phyloP scores from a whole-genome alignment of 768 basidiomycete species.

The Pholiota microspora region DNA sequence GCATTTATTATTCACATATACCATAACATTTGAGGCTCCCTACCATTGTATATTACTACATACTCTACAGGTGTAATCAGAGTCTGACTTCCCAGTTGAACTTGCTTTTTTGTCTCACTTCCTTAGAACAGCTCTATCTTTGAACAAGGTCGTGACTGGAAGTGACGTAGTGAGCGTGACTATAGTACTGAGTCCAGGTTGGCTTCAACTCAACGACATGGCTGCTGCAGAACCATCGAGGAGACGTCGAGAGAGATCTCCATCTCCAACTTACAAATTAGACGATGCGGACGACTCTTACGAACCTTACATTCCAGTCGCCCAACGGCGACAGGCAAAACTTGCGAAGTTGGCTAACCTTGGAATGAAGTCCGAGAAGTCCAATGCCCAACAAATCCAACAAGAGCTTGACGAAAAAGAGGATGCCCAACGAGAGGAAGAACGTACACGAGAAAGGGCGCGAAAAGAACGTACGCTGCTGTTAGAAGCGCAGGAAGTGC shows the following conservation, averaged over 20 bases:
- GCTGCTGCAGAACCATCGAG: constrained; percentile 26
- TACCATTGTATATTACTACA: constrained; percentile 2
- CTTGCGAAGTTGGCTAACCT: constrained; percentile 71
- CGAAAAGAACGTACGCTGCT: constrained; percentile 86
- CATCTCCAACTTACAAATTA: constrained; percentile 58
- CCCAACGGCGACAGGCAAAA: constrained; percentile 79
- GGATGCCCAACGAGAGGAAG: constrained; percentile 80
- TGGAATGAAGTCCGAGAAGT: constrained; percentile 53
- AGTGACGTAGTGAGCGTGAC: too few species aligned
- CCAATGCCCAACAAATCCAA: constrained; percentile 43
- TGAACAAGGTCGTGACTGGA: too few species aligned
- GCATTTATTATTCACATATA: constrained; percentile 8
- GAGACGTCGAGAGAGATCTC: constrained; percentile 52
- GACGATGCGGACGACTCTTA: constrained; percentile 68
- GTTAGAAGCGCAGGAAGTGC: constrained; percentile 94
- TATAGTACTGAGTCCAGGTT: neutral
- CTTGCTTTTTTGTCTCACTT: too few species aligned
- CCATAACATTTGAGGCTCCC: constrained; percentile 1
- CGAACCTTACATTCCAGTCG: constrained; percentile 84
- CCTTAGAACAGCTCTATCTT: too few species aligned
- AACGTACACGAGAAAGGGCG: constrained; percentile 67
- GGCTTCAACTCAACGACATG: neutral
- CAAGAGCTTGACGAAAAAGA: constrained; percentile 70
- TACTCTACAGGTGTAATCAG: neutral
- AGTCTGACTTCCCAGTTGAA: too few species aligned